Conservation (phyloP, 208 protist genomes). For the Acanthamoeba healyi region DNA sequence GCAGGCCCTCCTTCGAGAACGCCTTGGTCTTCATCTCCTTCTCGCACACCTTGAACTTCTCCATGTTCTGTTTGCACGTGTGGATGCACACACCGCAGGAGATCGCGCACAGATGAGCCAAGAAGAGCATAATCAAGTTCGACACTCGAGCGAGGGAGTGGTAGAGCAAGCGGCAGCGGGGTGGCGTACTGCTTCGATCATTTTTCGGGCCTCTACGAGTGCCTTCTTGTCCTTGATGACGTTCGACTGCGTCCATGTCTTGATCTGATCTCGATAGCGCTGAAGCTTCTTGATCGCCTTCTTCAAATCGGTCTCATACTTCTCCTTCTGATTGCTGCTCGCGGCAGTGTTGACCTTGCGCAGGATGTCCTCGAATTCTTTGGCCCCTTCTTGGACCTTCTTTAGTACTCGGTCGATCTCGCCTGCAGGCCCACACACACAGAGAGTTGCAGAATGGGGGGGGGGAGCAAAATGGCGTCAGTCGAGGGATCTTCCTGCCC, state of each 20-base stretch:
- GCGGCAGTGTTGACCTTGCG: conserved; percentile 93
- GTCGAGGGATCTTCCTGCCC: too few relatives aligned
- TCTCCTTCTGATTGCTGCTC: conserved; percentile 94
- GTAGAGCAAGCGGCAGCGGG: not conserved
- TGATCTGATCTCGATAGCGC: conserved; percentile 97
- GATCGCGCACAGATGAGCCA: not conserved
- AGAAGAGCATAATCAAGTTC: too few relatives aligned
- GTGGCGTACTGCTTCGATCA: conserved; percentile 92
- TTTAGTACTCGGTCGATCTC: conserved; percentile 96
- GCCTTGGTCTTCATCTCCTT: conserved; percentile 94
- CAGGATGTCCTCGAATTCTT: conserved; percentile 95
- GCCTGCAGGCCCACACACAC: conserved; percentile 71
- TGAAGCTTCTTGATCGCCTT: conserved; percentile 98
- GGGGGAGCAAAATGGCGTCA: too few relatives aligned
- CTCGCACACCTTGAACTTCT: conserved; percentile 95
- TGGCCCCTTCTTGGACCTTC: conserved; percentile 95
- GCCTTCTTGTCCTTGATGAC: conserved; percentile 96
- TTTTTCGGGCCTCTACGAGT: conserved; percentile 93
- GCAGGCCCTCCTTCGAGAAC: conserved; percentile 92
- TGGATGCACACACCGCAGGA: not conserved
- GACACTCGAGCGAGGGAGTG: too few relatives aligned
- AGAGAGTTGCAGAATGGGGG: too few relatives aligned
- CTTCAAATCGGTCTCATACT: conserved; percentile 96
- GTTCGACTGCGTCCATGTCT: conserved; percentile 92
- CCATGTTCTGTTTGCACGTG: conserved; percentile 94